Evolutionary conservation across 2,329 filamentous ascomycete genomes (phyloP).

Genomic region (Fonsecaea multimorphosa): DNA sequence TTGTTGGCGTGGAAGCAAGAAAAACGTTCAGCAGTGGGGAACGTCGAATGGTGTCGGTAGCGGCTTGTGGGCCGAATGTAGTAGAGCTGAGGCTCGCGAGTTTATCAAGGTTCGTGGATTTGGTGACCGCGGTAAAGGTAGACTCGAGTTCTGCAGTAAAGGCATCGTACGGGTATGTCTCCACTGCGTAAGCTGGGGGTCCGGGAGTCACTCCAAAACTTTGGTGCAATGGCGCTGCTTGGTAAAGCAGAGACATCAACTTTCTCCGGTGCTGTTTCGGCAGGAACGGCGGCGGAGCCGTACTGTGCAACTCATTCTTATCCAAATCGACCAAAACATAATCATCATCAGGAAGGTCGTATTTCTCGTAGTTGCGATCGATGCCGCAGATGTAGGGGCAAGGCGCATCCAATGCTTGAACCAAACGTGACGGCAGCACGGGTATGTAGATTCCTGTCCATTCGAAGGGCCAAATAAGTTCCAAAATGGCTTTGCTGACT

Average conservation of each 20-base stretch:
- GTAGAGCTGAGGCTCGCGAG: slow-evolving; percentile 90
- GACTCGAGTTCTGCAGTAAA: slow-evolving; percentile 86
- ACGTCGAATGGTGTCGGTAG: slow-evolving; percentile 55
- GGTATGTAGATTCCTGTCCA: slow-evolving; percentile 97
- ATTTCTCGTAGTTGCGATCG: slow-evolving; percentile 84
- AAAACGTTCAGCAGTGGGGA: slow-evolving; percentile 91
- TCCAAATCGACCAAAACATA: slow-evolving; percentile 95
- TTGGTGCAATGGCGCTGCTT: slow-evolving; percentile 87
- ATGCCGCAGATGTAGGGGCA: slow-evolving; percentile 98
- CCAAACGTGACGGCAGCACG: slow-evolving; percentile 80
- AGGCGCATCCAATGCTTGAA: slow-evolving; percentile 90
- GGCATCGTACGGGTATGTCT: slow-evolving; percentile 87
- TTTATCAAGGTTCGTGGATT: slow-evolving; percentile 76
- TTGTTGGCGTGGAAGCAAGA: slow-evolving; percentile 69
- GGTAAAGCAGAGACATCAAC: slow-evolving; percentile 82
- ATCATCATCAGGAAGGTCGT: slow-evolving; percentile 89
- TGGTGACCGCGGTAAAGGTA: slow-evolving; percentile 75
- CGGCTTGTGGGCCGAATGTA: slow-evolving; percentile 75
- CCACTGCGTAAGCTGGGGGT: slow-evolving; percentile 88
- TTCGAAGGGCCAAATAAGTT: slow-evolving; percentile 83
- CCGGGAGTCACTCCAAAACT: slow-evolving; percentile 86
- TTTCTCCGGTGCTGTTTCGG: slow-evolving; percentile 91
- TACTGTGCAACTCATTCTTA: slow-evolving; percentile 86
- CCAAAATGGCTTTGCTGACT: slow-evolving; percentile 83
- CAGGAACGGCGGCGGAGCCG: slow-evolving; percentile 74